These are phyloP conservation scores for Metschnikowia matae DNA, from an alignment of 805 yeast genomes.

Conservation along the genomic window DNA sequence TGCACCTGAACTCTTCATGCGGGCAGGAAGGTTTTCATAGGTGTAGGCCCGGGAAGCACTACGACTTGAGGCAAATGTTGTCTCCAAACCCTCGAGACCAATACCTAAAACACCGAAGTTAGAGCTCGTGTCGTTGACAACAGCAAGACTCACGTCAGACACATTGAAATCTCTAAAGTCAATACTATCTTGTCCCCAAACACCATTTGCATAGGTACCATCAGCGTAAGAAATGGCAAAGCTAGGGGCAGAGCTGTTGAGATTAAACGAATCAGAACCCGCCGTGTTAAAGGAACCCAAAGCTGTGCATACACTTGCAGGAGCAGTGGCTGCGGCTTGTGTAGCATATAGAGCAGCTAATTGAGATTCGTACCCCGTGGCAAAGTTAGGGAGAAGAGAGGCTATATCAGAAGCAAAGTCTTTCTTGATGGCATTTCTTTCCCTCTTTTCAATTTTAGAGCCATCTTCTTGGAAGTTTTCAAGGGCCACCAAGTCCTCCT, in stretches of 20 bases:
- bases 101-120: constrained; percentile 70
- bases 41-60: constrained; percentile 19
- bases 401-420: background rate
- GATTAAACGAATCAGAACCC: constrained; percentile 34
- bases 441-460: background rate
- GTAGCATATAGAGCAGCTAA: background rate
- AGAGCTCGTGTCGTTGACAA: constrained; percentile 63
- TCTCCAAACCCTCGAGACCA: constrained; percentile 67
- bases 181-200: constrained; percentile 62
- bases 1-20: constrained; percentile 53
- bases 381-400: background rate
- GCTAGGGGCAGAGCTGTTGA: constrained; percentile 36
- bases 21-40: constrained; percentile 66
- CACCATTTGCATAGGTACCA: constrained; percentile 43
- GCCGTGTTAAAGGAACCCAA: constrained; percentile 48
- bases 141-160: constrained; percentile 60
- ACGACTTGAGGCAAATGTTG: constrained; percentile 37
- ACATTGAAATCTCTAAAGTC: constrained; percentile 47
- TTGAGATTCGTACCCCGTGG: background rate
- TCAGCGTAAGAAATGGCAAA: constrained; percentile 49
- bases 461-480: background rate
- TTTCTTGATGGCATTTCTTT: background rate
- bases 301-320: constrained; percentile 36
- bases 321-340: background rate
- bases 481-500: background rate